These are phyloP conservation scores for Saitozyma podzolica DNA, from an alignment of 768 basidiomycete species.

Conservation along the genomic window DNA sequence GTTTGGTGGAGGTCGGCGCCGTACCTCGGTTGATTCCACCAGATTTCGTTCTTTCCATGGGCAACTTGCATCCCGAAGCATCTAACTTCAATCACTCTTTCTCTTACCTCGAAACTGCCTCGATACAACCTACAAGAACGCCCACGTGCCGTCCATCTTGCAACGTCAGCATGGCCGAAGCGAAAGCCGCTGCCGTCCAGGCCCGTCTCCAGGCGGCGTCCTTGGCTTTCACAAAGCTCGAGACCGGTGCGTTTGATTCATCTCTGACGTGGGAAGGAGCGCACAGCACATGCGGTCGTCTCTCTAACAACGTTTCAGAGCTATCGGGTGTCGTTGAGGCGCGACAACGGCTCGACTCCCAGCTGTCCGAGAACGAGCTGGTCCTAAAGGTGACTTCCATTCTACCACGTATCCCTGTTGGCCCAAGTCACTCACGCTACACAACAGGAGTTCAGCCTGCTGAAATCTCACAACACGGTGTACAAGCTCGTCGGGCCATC, in stretches of 20 bases:
- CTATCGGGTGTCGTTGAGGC: conserved; percentile 72
- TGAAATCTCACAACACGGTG: conserved; percentile 74
- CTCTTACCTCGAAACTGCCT: not conserved
- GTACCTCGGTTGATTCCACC: too few species aligned
- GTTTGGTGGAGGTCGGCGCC: too few species aligned
- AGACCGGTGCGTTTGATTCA: conserved; percentile 54
- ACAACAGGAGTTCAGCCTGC: conserved; percentile 72
- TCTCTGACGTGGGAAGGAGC: not conserved
- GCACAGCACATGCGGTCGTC: not conserved
- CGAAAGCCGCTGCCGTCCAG: conserved; percentile 32
- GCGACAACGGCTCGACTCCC: conserved; percentile 82
- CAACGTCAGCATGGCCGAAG: conserved; percentile 23
- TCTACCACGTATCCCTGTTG: not conserved
- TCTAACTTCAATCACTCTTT: not conserved
- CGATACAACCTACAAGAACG: not conserved
- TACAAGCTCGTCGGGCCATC: conserved; percentile 92
- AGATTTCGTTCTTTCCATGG: not conserved
- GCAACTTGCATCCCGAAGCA: not conserved
- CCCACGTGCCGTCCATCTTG: not conserved
- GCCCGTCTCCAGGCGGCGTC: conserved; percentile 65
- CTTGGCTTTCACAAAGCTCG: conserved; percentile 75
- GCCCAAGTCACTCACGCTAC: not conserved
- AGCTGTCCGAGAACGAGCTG: conserved; percentile 84
- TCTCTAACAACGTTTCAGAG: conserved; percentile 54
- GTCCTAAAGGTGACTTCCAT: conserved; percentile 72